Evolutionary conservation across 352 stramenopile genomes (phyloP), one percentile per base, ranked within the genome.

Genomic region (Thalassiosira hispida): DNA sequence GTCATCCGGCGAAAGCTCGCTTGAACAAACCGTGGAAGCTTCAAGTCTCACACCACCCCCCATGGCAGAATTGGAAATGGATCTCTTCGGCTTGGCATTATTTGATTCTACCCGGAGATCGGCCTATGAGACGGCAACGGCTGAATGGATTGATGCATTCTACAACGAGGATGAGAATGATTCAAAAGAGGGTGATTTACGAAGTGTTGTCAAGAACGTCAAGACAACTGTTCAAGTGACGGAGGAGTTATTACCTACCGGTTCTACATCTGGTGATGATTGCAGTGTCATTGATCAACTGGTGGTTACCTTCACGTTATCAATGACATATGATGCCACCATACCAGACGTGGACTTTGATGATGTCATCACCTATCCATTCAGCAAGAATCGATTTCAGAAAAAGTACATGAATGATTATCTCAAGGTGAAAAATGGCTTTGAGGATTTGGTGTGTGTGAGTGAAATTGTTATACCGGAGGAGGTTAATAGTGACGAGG

Each of bases 381-480:
- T 79, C 25, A 73, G 71, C 29, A 73, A 3, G n/a, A 27, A 55
- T 11, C 8, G n/a, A n/a, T 56, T 16, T 3, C 18, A 57, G 46
- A 47, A 60, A 14, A 23, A 4, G 46, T 72, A 55, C 7, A 67
- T 60, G 46, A n/a, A 73, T 42, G 16, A 57, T 40, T 79, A 79
- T 42, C 14, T 79, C 9, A 62, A 73, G 46, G 46, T 4, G 9
- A 63, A 79, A 33, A 57, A 79, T 38, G 68, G 46, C 38, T 77
- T 77, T 77, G 29, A 23, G 31, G 27, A 20, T 16, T 25, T 79
- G n/a, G 31, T 60, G 16, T 79, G 71, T 60, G 47, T 60, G 2
- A 68, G 60, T 63, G 71, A 63, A 27, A 7, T 79, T 20, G 18
- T 33, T 0, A 12, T 46, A 20, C 38, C 52, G 2, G 11, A n/a